phyloP scores from a whole-genome alignment of 1,284 basidiomycete genomes.

The Fomitopsis pinicola region DNA sequence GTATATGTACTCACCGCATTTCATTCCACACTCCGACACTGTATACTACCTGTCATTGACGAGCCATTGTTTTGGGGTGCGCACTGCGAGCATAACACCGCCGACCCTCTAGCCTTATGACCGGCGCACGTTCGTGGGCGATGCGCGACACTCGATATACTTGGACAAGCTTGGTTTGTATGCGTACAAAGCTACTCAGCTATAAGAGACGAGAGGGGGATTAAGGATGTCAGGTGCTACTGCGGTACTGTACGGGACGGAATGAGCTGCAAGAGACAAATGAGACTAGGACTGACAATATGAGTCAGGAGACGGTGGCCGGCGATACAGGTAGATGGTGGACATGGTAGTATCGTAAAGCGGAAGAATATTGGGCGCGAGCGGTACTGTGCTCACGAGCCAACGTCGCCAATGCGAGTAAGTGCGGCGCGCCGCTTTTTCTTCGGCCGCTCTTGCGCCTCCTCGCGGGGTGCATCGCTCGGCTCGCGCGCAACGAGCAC shows the following conservation, averaged over 20 bases:
- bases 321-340: background rate
- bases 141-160: background rate
- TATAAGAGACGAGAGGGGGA: background rate
- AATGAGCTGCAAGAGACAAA: background rate
- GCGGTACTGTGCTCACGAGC: conserved; percentile 13
- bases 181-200: background rate
- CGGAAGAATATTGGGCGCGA: too few relatives aligned
- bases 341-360: background rate
- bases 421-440: conserved; percentile 87
- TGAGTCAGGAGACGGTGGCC: background rate
- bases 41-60: background rate
- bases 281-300: background rate
- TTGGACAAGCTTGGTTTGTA: background rate
- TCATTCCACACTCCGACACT: background rate
- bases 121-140: background rate
- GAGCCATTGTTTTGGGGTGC: background rate
- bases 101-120: too few relatives aligned
- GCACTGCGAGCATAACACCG: background rate
- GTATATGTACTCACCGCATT: conserved; percentile 1
- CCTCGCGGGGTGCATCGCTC: conserved; percentile 14
- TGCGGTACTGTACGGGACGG: background rate
- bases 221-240: background rate
- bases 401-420: conserved; percentile 67
- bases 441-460: conserved; percentile 52
- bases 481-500: conserved; percentile 11